Base-by-base conservation (phyloP, 139 green algal species). In the Pseudopediastrum boryanum region DNA sequence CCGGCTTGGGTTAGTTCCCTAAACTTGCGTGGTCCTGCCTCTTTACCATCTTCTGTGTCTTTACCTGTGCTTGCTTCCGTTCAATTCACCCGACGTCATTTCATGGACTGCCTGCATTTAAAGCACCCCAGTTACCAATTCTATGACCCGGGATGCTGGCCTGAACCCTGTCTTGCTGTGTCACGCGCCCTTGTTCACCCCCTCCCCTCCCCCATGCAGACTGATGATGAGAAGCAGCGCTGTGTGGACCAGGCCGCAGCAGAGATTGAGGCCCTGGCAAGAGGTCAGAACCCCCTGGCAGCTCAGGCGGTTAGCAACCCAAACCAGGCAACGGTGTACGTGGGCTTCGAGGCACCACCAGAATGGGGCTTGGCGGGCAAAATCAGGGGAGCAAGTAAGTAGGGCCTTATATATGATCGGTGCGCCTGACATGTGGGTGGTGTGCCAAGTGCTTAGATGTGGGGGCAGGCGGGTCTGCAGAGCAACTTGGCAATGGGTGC, bases 361-460 rank as follows among this genome's bases (percentile, higher is more conserved):
- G 48, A 81, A 3, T 88, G 82, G 33, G 65, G 79, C n/a, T 43
- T 91, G 7, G 61, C 77, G 0, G 38, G 64, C 1, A 79, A 85
- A 19, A 80, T 91, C 19, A 72, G 64, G 13, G 87, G 87, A 2
- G 80, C 72, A 67, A 81, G 84, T 86, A 12, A 27, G 81, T 39
- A 35, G 58, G 29, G 71, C 16, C 71, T n/a, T n/a, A n/a, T n/a
- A n/a, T n/a, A n/a, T n/a, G n/a, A n/a, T n/a, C n/a, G n/a, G n/a
- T n/a, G n/a, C n/a, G n/a, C n/a, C n/a, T n/a, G n/a, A n/a, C 58
- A 66, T 36, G 21, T 9, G 25, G 58, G 29, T 66, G 58, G 13
- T 44, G n/a, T 66, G 38, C 29, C n/a, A 66, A 25, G n/a, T n/a
- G n/a, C 41, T 12, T 66, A 2, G 4, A 8, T 36, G 25, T 64